Evolutionary conservation across 768 basidiomycete genomes (phyloP), one percentile per base, ranked within the genome.

Genomic region (Agrocybe chaxingu): DNA sequence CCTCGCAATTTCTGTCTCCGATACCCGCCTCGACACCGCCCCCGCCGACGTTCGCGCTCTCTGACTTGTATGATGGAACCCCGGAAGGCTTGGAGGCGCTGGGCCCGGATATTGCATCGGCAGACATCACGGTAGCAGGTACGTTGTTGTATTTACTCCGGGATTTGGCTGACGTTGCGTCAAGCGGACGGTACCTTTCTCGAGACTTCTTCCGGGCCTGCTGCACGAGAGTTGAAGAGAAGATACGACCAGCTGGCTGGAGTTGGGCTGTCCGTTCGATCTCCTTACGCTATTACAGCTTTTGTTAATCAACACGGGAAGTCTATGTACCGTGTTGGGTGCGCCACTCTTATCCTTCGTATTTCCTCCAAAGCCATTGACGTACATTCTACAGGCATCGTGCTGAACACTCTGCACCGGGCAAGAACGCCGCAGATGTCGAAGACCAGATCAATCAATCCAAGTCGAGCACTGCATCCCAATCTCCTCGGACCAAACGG

Each of bases 251-350:
- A 82, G 44, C 69, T 77, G 38, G 65, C 82, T 33, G 85, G 88
- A 9, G 86, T 92, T 30, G 77, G 80, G 11, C 76, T 78, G 59
- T 74, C 81, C 52, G 73, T 83, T 8, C 81, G 85, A 30, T 91
- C 89, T 9, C 89, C 90, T 2, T 92, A 85, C 62, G 82, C 82
- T 35, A 88, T 90, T 58, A 91, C 89, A n/a, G 84, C 84, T 7
- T 84, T 88, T 59, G 77, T 87, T 42, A 91, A 89, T 62, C 87
- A 90, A 62, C 82, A 88, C 66, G 90, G 90, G 47, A 83, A 82
- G 59, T 75, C 78, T 63, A 81, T 87, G 75, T 91, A 75, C 68
- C 85, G 90, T 43, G 78, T 93, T 40, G 83, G 87, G 89, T 90
- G 53, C 66, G 84, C 77, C 30, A 37, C 53, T 13, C 24, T 35